These are phyloP conservation scores for Sporothrix globosa DNA, from an alignment of 2,329 filamentous ascomycete genomes.

Conservation along the genomic window DNA sequence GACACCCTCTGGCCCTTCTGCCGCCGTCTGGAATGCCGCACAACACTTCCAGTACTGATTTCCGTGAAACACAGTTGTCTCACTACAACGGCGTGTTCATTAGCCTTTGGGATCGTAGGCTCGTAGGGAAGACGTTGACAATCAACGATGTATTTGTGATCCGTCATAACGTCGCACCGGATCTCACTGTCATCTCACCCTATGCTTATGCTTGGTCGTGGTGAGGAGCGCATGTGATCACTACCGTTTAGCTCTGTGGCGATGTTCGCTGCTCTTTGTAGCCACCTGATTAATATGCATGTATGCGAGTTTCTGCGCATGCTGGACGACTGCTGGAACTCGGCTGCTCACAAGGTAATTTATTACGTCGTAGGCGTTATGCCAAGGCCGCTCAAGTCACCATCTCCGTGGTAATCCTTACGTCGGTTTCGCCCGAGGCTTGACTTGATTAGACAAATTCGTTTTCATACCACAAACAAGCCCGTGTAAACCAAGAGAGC, in stretches of 20 bases:
- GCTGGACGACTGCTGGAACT: neutral
- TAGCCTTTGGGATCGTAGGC: no score
- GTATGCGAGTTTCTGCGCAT: neutral
- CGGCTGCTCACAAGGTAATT: neutral
- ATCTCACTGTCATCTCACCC: constrained; percentile 11
- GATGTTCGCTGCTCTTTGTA: neutral
- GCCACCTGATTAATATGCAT: neutral
- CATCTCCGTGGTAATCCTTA: neutral
- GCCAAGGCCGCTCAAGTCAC: constrained; percentile 11
- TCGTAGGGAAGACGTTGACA: neutral
- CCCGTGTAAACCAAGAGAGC: neutral
- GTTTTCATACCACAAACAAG: neutral
- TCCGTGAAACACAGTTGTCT: constrained; percentile 13
- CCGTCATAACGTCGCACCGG: neutral
- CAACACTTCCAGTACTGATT: neutral
- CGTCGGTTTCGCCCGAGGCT: constrained; percentile 23
- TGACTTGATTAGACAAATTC: neutral
- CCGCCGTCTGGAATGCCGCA: constrained; percentile 6
- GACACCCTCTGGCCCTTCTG: neutral
- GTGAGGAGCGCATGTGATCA: constrained; percentile 21
- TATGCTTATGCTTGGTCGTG: neutral
- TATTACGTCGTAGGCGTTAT: neutral
- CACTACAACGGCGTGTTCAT: neutral
- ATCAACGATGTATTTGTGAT: no score
- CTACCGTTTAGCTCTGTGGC: neutral